Evolutionary conservation across 2,329 filamentous ascomycete species (phyloP).

Genomic region (Coniochaeta sp.): DNA sequence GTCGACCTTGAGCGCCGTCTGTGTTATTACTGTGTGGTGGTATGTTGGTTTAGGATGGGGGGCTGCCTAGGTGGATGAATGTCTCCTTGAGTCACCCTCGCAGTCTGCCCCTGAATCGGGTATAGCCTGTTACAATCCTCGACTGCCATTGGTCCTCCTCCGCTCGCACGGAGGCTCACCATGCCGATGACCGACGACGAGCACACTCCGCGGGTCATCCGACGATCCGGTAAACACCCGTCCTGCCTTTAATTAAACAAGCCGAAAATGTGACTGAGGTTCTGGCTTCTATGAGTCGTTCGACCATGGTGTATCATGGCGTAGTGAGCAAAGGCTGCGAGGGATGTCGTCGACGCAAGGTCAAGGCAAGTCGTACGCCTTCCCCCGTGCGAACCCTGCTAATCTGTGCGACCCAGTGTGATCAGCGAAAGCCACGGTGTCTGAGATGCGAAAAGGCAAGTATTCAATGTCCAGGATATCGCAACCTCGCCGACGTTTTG

Average conservation of each 20-base stretch:
- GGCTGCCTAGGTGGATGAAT: neutral
- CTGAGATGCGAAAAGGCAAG: slow-evolving; percentile 15
- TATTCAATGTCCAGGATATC: slow-evolving; percentile 16
- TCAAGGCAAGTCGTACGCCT: slow-evolving; percentile 12
- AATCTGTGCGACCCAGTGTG: slow-evolving; percentile 11
- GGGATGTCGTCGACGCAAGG: slow-evolving; percentile 17
- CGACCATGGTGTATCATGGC: slow-evolving; percentile 15
- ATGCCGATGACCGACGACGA: neutral
- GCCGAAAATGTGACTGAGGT: neutral
- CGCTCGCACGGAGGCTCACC: neutral
- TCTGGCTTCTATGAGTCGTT: neutral
- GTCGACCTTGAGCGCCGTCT: neutral
- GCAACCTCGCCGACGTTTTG: slow-evolving; percentile 13
- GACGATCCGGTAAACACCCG: neutral
- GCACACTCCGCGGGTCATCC: neutral
- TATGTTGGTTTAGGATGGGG: neutral
- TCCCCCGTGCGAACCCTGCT: neutral
- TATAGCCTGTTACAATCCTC: neutral
- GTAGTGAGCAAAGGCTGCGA: slow-evolving; percentile 17
- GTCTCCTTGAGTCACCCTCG: neutral
- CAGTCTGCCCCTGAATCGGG: neutral
- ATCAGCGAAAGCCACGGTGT: slow-evolving; percentile 16
- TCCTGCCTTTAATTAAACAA: neutral
- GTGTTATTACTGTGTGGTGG: neutral
- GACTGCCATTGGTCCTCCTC: neutral